phyloP scores from a whole-genome alignment of 1,284 basidiomycete species.

The Cystobasidium pallidum region DNA sequence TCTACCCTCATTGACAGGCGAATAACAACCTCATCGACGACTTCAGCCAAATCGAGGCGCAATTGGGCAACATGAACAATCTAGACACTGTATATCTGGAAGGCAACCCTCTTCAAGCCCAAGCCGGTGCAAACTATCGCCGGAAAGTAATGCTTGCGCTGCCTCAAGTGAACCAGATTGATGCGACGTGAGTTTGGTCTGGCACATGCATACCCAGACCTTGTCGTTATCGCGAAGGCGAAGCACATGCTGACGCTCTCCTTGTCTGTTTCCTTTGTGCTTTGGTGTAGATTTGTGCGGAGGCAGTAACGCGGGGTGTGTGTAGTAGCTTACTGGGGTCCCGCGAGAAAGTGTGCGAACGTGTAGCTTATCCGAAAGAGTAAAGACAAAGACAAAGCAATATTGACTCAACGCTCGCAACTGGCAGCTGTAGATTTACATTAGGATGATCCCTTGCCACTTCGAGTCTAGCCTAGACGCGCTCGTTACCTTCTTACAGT shows the following conservation, averaged over 20 bases:
- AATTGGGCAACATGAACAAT: slow-evolving; percentile 69
- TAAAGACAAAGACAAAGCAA: too few species aligned
- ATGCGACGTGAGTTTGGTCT: slow-evolving; percentile 70
- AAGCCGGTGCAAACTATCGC: slow-evolving; percentile 77
- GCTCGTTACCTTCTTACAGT: too few species aligned
- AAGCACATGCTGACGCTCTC: too few species aligned
- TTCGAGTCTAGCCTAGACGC: too few species aligned
- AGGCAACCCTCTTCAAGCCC: slow-evolving; percentile 84
- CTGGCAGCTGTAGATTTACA: too few species aligned
- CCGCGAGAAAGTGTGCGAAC: neutral
- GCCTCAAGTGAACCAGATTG: slow-evolving; percentile 88
- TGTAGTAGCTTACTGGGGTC: neutral
- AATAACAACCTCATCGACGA: slow-evolving; percentile 76
- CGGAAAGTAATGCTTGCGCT: slow-evolving; percentile 86
- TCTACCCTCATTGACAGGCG: slow-evolving; percentile 62
- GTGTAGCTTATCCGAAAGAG: neutral
- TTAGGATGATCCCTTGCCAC: too few species aligned
- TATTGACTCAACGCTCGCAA: too few species aligned
- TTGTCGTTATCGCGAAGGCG: too few species aligned
- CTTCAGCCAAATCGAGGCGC: slow-evolving; percentile 59
- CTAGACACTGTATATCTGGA: slow-evolving; percentile 93
- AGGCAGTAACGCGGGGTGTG: slow-evolving; percentile 14
- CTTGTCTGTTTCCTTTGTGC: neutral
- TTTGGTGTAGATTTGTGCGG: slow-evolving; percentile 14
- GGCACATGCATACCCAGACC: too few species aligned